Evolutionary conservation across 2,329 filamentous ascomycete species (phyloP).

Genomic region (Sarocladium brachiariae): DNA sequence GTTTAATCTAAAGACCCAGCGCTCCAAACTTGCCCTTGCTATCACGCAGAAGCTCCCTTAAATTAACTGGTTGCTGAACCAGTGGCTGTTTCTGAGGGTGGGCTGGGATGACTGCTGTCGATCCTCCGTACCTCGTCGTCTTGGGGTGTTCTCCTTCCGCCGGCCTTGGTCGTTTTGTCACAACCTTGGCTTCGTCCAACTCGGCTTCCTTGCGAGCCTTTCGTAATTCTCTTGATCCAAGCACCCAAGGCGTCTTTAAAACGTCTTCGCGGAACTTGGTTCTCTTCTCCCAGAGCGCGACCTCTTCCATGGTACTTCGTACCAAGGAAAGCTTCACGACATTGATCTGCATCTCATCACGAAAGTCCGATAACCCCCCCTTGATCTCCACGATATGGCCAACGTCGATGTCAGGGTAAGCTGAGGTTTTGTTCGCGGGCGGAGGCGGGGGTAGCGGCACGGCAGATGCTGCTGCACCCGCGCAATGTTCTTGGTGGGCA

Average conservation of each 20-base stretch:
- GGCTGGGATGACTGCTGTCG: not conserved
- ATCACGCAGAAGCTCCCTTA: not conserved
- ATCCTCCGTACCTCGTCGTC: not conserved
- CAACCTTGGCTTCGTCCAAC: constrained; percentile 12
- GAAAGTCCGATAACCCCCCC: constrained; percentile 41
- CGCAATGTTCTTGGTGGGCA: not conserved
- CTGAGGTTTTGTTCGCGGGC: not conserved
- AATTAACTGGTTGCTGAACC: constrained; percentile 15
- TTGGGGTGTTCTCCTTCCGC: constrained; percentile 10
- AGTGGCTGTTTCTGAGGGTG: constrained; percentile 12
- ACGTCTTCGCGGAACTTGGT: constrained; percentile 41
- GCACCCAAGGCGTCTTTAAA: constrained; percentile 47
- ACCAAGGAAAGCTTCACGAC: constrained; percentile 44
- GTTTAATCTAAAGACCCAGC: constrained; percentile 26
- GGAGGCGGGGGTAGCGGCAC: too few relatives aligned
- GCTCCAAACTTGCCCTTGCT: constrained; percentile 26
- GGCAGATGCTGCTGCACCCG: not conserved
- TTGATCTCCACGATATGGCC: constrained; percentile 52
- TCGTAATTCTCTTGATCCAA: constrained; percentile 41
- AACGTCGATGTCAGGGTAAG: constrained; percentile 34
- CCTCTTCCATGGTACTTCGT: constrained; percentile 47
- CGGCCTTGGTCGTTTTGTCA: not conserved
- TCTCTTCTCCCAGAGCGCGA: constrained; percentile 52
- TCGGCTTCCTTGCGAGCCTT: constrained; percentile 42
- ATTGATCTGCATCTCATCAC: constrained; percentile 43